These are phyloP conservation scores for Hyphopichia burtonii DNA, from an alignment of 1,139 yeast genomes.

Conservation along the genomic window DNA sequence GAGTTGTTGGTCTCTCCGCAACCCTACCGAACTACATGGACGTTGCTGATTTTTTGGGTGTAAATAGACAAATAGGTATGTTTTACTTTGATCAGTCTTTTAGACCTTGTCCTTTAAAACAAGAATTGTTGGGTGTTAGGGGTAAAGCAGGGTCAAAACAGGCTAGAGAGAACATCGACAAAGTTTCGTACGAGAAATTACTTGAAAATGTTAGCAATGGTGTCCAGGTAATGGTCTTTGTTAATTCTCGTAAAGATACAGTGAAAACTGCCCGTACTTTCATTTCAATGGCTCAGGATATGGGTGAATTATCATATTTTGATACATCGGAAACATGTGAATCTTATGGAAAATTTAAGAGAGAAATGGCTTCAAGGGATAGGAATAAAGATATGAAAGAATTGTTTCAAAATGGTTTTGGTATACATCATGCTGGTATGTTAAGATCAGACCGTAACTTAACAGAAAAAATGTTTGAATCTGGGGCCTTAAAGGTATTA, in stretches of 20 bases:
- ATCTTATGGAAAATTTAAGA: slow-evolving; percentile 45
- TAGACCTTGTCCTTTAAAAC: slow-evolving; percentile 92
- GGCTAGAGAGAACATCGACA: slow-evolving; percentile 75
- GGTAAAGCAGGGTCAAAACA: slow-evolving; percentile 74
- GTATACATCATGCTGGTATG: slow-evolving; percentile 98
- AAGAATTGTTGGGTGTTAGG: slow-evolving; percentile 80
- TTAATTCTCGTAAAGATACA: slow-evolving; percentile 93
- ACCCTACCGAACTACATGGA: slow-evolving; percentile 92
- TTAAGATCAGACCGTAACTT: slow-evolving; percentile 84
- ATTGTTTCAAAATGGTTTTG: slow-evolving; percentile 79
- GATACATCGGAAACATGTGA: slow-evolving; percentile 55
- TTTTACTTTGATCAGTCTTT: slow-evolving; percentile 92
- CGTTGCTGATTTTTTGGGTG: slow-evolving; percentile 94
- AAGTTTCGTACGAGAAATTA: slow-evolving; percentile 74
- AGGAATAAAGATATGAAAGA: slow-evolving; percentile 81
- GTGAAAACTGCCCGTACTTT: slow-evolving; percentile 76
- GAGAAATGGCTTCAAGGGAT: slow-evolving; percentile 68
- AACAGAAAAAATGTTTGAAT: slow-evolving; percentile 82
- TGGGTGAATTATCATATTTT: slow-evolving; percentile 56
- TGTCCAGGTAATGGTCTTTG: slow-evolving; percentile 94
- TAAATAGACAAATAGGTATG: slow-evolving; percentile 84
- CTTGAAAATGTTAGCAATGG: slow-evolving; percentile 66
- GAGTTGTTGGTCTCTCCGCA: slow-evolving; percentile 96
- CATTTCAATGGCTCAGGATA: slow-evolving; percentile 64
- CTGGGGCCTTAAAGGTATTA: slow-evolving; percentile 84